Evolutionary conservation across 75 land plant species (phyloP).

Genomic region (Selaginella tamariscina): DNA sequence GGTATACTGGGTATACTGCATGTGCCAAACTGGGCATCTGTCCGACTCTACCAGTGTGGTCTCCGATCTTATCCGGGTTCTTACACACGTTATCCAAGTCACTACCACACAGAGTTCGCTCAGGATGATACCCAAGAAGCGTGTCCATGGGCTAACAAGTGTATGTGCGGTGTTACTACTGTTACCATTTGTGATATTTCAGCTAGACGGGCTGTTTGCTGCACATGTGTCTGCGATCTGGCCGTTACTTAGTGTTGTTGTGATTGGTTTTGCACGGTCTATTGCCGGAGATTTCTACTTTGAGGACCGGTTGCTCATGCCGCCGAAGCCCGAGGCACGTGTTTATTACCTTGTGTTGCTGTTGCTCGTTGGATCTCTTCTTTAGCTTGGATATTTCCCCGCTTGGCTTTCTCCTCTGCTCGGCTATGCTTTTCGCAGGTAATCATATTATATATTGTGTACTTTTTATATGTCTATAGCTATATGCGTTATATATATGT

Average conservation of each 20-base stretch:
- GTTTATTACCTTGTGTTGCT: conserved; percentile 13
- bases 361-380: conserved; percentile 19
- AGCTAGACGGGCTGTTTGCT: background rate
- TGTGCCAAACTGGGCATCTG: too few species aligned
- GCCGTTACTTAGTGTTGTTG: conserved; percentile 14
- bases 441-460: too few species aligned
- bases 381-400: conserved; percentile 23
- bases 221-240: conserved; percentile 13
- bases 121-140: conserved; percentile 15
- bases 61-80: background rate
- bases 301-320: conserved; percentile 23
- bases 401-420: conserved; percentile 21
- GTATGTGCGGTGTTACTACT: conserved; percentile 1
- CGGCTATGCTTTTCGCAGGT: conserved; percentile 25
- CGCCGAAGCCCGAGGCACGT: conserved; percentile 11
- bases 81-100: background rate
- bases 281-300: conserved; percentile 16
- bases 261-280: conserved; percentile 17
- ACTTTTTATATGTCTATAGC: too few species aligned
- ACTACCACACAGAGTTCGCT: background rate
- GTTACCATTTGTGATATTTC: conserved; percentile 10
- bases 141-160: background rate
- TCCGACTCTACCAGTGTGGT: background rate
- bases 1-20: too few species aligned
- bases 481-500: too few species aligned